Conservation (phyloP, 2,329 filamentous ascomycete species). For the Monosporascus sp. region DNA sequence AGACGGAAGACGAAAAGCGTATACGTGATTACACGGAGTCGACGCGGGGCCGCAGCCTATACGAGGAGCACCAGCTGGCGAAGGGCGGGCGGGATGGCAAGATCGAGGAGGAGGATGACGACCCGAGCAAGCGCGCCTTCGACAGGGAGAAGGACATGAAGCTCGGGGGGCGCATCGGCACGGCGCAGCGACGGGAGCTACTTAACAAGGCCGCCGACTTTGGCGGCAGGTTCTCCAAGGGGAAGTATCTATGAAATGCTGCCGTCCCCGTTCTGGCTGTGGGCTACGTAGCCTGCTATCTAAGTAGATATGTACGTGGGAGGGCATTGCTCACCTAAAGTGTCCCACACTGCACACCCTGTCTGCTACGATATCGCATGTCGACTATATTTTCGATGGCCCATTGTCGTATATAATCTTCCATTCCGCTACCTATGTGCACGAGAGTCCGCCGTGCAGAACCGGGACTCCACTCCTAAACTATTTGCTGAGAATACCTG, state of each 20-base stretch:
- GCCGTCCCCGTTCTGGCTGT: neutral
- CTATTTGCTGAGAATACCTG: too few species aligned
- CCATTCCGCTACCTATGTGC: too few species aligned
- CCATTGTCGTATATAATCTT: too few species aligned
- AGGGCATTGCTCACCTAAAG: too few species aligned
- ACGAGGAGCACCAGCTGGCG: conserved; percentile 50
- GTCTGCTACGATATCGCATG: too few species aligned
- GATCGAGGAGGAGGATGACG: conserved; percentile 68
- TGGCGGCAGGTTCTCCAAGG: conserved; percentile 73
- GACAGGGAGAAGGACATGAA: conserved; percentile 94
- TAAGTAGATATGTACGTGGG: neutral
- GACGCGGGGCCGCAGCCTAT: conserved; percentile 52
- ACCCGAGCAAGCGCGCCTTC: conserved; percentile 84
- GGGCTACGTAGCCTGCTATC: neutral
- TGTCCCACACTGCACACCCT: too few species aligned
- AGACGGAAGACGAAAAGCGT: conserved; percentile 21
- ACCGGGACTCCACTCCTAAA: too few species aligned
- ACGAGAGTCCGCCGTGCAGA: too few species aligned
- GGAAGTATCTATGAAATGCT: conserved; percentile 50
- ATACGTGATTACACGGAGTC: conserved; percentile 49
- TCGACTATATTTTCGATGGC: too few species aligned
- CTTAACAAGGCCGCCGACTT: conserved; percentile 77
- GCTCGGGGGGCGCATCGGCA: conserved; percentile 64
- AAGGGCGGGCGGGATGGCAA: conserved; percentile 20
- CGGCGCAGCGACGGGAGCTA: conserved; percentile 72